Conservation (phyloP, 2,329 filamentous ascomycete genomes). For the Pseudocercospora vitis region DNA sequence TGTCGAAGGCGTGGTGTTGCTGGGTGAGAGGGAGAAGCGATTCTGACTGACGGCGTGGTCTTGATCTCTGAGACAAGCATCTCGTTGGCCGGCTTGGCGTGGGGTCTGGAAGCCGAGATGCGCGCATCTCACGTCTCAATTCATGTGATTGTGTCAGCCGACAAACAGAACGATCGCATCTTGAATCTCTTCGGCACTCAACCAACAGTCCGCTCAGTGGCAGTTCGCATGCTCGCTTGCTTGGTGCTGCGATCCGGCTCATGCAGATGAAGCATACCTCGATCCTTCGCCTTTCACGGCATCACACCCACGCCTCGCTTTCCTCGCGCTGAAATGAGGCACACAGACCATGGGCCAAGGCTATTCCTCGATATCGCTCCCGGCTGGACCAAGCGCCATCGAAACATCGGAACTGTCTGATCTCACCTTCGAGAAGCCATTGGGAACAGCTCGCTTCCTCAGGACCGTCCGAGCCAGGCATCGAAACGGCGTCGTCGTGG, state of each 20-base stretch:
- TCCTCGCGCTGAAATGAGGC: slow-evolving; percentile 3
- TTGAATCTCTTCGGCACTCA: too few species aligned
- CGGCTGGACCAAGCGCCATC: slow-evolving; percentile 87
- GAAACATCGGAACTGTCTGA: slow-evolving; percentile 91
- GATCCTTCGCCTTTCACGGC: not conserved
- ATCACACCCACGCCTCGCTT: not conserved
- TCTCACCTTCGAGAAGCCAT: slow-evolving; percentile 84
- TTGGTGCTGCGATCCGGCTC: not conserved
- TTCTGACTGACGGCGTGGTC: too few species aligned
- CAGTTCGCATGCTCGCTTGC: not conserved
- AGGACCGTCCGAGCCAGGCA: slow-evolving; percentile 91
- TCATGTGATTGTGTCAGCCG: not conserved
- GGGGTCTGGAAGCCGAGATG: slow-evolving; percentile 1
- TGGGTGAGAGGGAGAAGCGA: too few species aligned
- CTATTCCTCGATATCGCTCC: slow-evolving; percentile 83
- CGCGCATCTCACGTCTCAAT: not conserved
- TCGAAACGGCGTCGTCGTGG: slow-evolving; percentile 85
- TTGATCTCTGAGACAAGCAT: too few species aligned
- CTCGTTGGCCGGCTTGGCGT: too few species aligned
- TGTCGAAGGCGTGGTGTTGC: too few species aligned
- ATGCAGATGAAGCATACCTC: not conserved
- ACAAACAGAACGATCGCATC: not conserved
- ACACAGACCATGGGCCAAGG: slow-evolving; percentile 78
- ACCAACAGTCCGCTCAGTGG: too few species aligned
- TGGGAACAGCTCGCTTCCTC: slow-evolving; percentile 92